phyloP scores from a whole-genome alignment of 768 basidiomycete genomes.

The Macrolepiota fuliginosa region DNA sequence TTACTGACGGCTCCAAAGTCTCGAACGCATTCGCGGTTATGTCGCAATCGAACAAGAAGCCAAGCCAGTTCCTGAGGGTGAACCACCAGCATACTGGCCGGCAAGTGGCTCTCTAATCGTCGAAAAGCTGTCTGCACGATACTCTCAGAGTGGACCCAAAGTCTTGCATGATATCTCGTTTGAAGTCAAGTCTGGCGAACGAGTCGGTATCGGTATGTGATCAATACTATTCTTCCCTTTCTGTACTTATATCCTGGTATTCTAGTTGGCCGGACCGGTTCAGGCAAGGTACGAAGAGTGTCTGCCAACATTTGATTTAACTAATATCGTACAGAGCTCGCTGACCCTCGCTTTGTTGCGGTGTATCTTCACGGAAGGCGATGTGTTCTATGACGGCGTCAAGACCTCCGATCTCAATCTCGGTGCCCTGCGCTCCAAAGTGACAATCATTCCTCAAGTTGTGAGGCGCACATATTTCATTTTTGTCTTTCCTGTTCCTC shows the following conservation, averaged over 20 bases:
- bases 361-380: constrained; percentile 50
- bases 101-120: constrained; percentile 52
- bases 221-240: neutral
- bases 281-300: constrained; percentile 30
- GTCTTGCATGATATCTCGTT: constrained; percentile 53
- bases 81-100: constrained; percentile 68
- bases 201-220: constrained; percentile 46
- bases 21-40: constrained; percentile 72
- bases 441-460: constrained; percentile 56
- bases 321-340: constrained; percentile 20
- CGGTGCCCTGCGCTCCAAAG: constrained; percentile 48
- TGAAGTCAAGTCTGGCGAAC: constrained; percentile 49
- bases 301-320: neutral
- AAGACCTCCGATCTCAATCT: constrained; percentile 47
- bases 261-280: constrained; percentile 40
- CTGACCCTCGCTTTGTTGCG: constrained; percentile 50
- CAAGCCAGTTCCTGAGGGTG: constrained; percentile 31
- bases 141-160: constrained; percentile 48
- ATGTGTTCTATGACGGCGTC: constrained; percentile 52
- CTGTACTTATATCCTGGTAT: neutral
- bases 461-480: constrained; percentile 19
- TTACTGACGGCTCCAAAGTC: constrained; percentile 20
- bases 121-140: constrained; percentile 53
- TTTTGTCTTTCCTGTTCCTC: neutral
- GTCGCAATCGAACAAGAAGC: constrained; percentile 58